Conservation (phyloP, 306 rosid genomes). For the Delonix regia region DNA sequence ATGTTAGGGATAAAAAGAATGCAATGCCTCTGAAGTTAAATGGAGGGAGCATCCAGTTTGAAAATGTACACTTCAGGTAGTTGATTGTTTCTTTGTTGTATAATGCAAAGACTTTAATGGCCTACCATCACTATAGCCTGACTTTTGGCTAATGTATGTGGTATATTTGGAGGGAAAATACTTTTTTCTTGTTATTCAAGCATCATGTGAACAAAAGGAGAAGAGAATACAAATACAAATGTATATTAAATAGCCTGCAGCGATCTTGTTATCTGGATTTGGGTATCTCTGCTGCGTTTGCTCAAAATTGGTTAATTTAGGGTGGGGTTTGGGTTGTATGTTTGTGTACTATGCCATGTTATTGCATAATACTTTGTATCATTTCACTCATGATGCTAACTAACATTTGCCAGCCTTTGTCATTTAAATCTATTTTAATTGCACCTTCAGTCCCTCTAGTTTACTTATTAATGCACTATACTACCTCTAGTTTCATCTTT, state of each 20-base stretch:
- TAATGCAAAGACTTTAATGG: neutral
- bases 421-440: neutral
- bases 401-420: neutral
- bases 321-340: neutral
- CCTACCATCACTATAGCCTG: slow-evolving; percentile 24
- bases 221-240: neutral
- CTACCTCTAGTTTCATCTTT: neutral
- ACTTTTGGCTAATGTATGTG: slow-evolving; percentile 21
- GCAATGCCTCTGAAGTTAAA: slow-evolving; percentile 67
- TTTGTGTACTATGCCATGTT: neutral
- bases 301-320: neutral
- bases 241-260: slow-evolving; percentile 3
- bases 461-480: neutral
- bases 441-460: neutral
- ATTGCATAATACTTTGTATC: neutral
- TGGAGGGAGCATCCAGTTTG: slow-evolving; percentile 78
- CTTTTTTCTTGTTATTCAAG: neutral
- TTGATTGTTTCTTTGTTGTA: slow-evolving; percentile 28
- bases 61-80: slow-evolving; percentile 85
- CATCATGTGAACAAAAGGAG: neutral
- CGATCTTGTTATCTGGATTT: neutral
- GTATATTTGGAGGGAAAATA: neutral
- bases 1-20: slow-evolving; percentile 65
- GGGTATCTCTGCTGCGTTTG: neutral
- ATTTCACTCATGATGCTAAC: neutral